Evolutionary conservation across 192 early-diverging fungal genomes (phyloP).

Genomic region (Gamsiella multidivaricata): DNA sequence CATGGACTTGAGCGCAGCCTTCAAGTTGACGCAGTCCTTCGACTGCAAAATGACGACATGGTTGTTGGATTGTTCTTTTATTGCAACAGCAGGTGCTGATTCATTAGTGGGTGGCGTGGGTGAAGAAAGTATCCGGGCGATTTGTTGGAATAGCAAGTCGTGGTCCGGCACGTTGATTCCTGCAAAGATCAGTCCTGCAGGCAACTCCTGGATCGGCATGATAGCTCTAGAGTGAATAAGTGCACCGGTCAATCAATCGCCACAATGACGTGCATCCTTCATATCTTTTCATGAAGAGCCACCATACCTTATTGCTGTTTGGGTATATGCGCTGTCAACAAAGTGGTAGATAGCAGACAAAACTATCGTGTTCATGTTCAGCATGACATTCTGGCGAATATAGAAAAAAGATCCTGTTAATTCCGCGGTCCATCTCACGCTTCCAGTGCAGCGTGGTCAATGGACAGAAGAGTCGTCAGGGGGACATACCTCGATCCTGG

Average conservation of each 20-base stretch:
- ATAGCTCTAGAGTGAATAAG: constrained; percentile 24
- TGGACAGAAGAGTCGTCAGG: neutral
- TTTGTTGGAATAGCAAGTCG: constrained; percentile 72
- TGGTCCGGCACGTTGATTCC: constrained; percentile 84
- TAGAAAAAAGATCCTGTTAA: neutral
- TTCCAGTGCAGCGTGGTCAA: neutral
- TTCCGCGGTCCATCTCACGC: neutral
- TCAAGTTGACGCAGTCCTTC: constrained; percentile 72
- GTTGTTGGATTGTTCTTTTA: constrained; percentile 11
- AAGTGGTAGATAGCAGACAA: constrained; percentile 69
- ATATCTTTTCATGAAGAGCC: no score
- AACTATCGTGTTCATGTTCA: constrained; percentile 68
- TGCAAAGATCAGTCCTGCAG: constrained; percentile 77
- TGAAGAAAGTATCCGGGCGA: constrained; percentile 55
- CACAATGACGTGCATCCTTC: neutral
- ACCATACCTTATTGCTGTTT: constrained; percentile 2
- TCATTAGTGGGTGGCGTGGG: constrained; percentile 23
- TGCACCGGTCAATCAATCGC: neutral
- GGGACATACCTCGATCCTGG: constrained; percentile 54
- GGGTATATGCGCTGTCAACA: constrained; percentile 65
- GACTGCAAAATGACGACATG: constrained; percentile 77
- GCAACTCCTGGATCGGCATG: constrained; percentile 73
- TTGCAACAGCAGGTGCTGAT: neutral
- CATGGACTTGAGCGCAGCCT: constrained; percentile 68
- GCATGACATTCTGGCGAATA: constrained; percentile 55